These are phyloP conservation scores for Cotoneaster glaucophyllus DNA, from an alignment of 306 rosid species.

Conservation along the genomic window DNA sequence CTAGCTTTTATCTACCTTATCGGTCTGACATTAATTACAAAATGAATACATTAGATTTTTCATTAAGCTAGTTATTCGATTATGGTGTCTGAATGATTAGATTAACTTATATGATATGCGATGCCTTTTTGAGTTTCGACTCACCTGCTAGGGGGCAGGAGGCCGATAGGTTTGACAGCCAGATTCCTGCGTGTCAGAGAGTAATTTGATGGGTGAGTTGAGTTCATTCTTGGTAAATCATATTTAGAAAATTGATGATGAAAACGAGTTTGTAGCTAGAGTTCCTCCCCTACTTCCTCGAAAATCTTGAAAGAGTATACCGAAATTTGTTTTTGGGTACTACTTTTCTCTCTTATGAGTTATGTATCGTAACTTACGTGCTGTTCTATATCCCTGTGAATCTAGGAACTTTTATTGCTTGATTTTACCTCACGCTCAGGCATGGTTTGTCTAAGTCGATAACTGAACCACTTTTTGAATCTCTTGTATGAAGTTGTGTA, in stretches of 20 bases:
- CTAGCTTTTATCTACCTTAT: background rate
- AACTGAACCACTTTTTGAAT: no score
- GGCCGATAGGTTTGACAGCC: background rate
- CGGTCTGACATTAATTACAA: background rate
- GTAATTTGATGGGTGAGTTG: background rate
- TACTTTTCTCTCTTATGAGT: no score
- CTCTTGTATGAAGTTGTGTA: no score
- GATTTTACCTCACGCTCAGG: no score
- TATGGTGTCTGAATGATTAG: background rate
- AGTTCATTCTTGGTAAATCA: background rate
- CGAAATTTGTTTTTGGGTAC: no score
- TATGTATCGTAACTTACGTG: no score
- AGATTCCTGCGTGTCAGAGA: background rate
- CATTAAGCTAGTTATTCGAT: background rate
- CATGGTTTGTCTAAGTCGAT: no score
- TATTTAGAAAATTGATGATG: background rate
- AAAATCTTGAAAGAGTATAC: no score
- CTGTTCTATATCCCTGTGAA: no score
- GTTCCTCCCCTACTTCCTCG: no score
- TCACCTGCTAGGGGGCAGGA: background rate
- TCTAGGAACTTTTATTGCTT: no score
- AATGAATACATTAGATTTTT: background rate
- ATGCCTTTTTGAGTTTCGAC: background rate
- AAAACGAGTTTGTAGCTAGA: background rate
- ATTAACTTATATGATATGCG: background rate